These are phyloP conservation scores for Acacia acuminata DNA, from an alignment of 306 rosid genomes.

Conservation along the genomic window DNA sequence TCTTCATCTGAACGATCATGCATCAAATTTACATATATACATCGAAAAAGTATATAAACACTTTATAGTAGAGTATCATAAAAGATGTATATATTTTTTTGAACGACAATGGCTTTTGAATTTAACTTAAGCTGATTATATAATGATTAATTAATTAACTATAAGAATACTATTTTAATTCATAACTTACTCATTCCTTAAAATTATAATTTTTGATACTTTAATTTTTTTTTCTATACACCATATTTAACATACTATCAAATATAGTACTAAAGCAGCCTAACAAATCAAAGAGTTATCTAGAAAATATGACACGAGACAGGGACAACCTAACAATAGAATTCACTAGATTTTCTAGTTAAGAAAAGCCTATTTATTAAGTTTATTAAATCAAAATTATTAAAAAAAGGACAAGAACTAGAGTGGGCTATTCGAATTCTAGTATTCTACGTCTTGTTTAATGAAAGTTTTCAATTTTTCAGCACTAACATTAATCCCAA, in stretches of 20 bases:
- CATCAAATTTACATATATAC: no score
- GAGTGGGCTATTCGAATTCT: conserved; percentile 11
- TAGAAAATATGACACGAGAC: conserved; percentile 35
- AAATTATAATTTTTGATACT: no score
- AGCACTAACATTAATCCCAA: not conserved
- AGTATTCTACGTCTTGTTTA: not conserved
- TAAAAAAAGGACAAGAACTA: not conserved
- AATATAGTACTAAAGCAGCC: not conserved
- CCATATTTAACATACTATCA: not conserved
- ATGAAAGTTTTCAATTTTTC: not conserved
- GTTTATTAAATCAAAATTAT: conserved; percentile 28
- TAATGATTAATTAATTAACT: not conserved
- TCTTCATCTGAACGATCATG: not conserved
- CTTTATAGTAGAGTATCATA: no score
- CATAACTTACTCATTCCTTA: no score
- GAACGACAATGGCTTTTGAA: no score
- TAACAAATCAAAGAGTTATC: not conserved
- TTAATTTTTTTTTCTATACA: no score
- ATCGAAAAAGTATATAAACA: no score
- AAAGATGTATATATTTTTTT: no score
- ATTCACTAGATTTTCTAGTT: conserved; percentile 45
- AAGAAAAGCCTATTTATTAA: conserved; percentile 5
- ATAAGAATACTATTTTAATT: not conserved
- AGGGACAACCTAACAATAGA: conserved; percentile 49
- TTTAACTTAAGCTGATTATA: not conserved